These are phyloP conservation scores for Clarireedia monteithiana DNA, from an alignment of 2,329 filamentous ascomycete species.

Conservation along the genomic window DNA sequence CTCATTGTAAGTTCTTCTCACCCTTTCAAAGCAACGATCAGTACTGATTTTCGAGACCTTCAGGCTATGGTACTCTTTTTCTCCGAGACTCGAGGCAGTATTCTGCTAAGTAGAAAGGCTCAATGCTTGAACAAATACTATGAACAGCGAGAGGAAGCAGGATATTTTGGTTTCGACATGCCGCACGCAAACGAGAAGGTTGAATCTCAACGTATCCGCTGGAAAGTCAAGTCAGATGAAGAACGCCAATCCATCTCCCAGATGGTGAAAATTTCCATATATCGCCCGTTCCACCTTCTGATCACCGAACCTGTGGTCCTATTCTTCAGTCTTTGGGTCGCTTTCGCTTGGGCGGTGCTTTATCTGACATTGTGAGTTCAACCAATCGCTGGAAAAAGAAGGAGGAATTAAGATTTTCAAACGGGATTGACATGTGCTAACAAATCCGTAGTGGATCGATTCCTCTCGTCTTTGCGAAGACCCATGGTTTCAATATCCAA, in stretches of 20 bases:
- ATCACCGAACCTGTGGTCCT: constrained; percentile 73
- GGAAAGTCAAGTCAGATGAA: constrained; percentile 74
- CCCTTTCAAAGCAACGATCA: not conserved
- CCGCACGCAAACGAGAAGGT: constrained; percentile 21
- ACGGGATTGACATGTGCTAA: not conserved
- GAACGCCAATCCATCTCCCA: constrained; percentile 58
- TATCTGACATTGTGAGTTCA: constrained; percentile 62
- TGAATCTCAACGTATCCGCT: constrained; percentile 54
- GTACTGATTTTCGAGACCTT: not conserved
- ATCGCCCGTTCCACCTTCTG: constrained; percentile 70
- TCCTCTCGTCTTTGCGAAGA: constrained; percentile 64
- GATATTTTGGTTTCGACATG: constrained; percentile 45
- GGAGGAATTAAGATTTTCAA: not conserved
- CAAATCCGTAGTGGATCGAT: constrained; percentile 47
- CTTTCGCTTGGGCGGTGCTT: constrained; percentile 83
- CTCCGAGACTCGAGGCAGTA: constrained; percentile 73
- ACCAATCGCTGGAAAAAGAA: no score
- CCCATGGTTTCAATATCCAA: constrained; percentile 59
- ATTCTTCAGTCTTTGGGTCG: constrained; percentile 82
- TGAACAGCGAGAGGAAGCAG: constrained; percentile 53
- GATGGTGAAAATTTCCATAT: constrained; percentile 68
- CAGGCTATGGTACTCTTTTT: constrained; percentile 59
- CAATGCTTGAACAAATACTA: constrained; percentile 71
- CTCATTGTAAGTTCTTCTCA: constrained; percentile 35
- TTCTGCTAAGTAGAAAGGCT: constrained; percentile 71